phyloP scores from a whole-genome alignment of 768 basidiomycete species.

The Phanerochaete sordida region DNA sequence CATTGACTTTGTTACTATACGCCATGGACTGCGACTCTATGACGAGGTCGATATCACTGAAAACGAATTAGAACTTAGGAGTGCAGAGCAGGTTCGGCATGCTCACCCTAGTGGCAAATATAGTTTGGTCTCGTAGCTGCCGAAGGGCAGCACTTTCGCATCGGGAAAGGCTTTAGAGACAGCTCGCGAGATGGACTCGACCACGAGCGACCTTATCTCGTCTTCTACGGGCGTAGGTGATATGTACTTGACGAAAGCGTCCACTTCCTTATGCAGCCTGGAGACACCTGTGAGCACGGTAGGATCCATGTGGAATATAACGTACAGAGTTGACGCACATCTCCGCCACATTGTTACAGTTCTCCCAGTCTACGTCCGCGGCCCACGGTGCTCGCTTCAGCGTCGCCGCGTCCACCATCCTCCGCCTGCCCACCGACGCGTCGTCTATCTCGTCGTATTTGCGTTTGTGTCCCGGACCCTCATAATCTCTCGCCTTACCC shows the following conservation, averaged over 20 bases:
- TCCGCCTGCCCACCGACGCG: constrained; percentile 50
- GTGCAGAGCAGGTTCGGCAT: not conserved
- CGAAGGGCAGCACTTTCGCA: constrained; percentile 82
- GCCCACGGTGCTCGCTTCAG: constrained; percentile 62
- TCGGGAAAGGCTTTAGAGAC: constrained; percentile 70
- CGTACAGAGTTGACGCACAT: constrained; percentile 49
- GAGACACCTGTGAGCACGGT: constrained; percentile 9
- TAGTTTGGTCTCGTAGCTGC: constrained; percentile 88
- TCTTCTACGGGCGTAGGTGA: constrained; percentile 84
- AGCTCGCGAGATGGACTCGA: constrained; percentile 64
- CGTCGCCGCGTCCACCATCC: constrained; percentile 46
- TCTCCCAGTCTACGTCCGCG: constrained; percentile 63
- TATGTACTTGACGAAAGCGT: constrained; percentile 83
- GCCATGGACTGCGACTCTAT: constrained; percentile 78
- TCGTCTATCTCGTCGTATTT: constrained; percentile 49
- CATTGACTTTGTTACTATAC: constrained; percentile 59
- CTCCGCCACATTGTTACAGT: constrained; percentile 76
- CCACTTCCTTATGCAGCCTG: constrained; percentile 85
- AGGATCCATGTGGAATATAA: not conserved
- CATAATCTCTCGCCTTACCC: constrained; percentile 12
- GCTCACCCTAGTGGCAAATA: constrained; percentile 90
- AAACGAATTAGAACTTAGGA: not conserved
- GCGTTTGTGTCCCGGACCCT: constrained; percentile 37
- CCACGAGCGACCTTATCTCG: constrained; percentile 72
- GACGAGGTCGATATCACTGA: constrained; percentile 93